Conservation (phyloP, 371 early-diverging fungal genomes). For the Apophysomyces trapeziformis region DNA sequence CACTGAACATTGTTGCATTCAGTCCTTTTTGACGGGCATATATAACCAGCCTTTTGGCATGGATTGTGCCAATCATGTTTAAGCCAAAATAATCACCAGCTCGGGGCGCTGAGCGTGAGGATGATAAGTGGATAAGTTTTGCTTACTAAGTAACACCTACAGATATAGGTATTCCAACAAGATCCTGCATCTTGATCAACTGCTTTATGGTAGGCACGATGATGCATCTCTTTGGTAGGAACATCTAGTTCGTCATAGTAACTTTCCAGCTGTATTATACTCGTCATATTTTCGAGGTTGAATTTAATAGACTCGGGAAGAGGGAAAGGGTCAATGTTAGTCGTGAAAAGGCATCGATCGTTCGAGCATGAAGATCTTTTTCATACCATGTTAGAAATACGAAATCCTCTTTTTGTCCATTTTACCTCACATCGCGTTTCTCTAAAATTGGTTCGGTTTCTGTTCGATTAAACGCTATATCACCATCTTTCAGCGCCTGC, state of each 20-base stretch:
- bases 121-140: neutral
- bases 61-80: constrained; percentile 48
- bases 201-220: constrained; percentile 55
- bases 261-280: constrained; percentile 44
- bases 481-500: constrained; percentile 11
- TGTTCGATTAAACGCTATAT: neutral
- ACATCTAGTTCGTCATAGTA: constrained; percentile 29
- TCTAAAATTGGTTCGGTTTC: constrained; percentile 11
- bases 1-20: neutral
- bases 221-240: constrained; percentile 42
- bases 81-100: constrained; percentile 55
- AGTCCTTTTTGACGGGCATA: constrained; percentile 11
- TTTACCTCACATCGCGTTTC: constrained; percentile 31
- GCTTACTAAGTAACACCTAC: constrained; percentile 23
- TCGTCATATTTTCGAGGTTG: constrained; percentile 34
- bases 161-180: constrained; percentile 56
- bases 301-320: constrained; percentile 22
- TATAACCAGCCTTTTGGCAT: constrained; percentile 34
- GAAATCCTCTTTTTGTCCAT: neutral
- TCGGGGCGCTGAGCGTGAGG: constrained; percentile 26
- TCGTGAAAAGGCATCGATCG: constrained; percentile 64
- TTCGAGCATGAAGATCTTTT: constrained; percentile 59
- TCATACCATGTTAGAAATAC: neutral
- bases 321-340: constrained; percentile 58
- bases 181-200: constrained; percentile 60